Evolutionary conservation across 441 rosid species (phyloP).

Genomic region (Euphorbia celastroides): DNA sequence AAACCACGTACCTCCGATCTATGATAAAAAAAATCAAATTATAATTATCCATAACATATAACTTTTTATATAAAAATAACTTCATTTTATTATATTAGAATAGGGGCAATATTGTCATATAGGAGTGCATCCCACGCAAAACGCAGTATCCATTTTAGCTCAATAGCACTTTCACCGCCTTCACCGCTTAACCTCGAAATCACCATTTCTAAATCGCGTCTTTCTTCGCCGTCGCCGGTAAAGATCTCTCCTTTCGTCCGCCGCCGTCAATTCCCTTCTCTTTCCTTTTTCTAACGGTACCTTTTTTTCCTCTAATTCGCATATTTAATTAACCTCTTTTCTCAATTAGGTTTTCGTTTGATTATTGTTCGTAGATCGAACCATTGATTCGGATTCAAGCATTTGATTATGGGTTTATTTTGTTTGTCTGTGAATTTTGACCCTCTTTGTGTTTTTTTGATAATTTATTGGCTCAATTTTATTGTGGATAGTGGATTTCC

Average conservation of each 20-base stretch:
- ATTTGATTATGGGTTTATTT: background rate
- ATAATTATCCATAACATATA: no score
- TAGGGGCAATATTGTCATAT: conserved; percentile 13
- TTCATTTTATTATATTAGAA: no score
- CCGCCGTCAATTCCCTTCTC: no score
- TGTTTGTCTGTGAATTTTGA: background rate
- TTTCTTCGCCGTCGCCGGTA: background rate
- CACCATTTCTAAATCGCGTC: background rate
- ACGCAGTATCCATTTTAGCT: background rate
- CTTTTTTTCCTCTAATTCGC: conserved; percentile 2
- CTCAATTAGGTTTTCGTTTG: background rate
- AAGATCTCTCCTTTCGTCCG: background rate
- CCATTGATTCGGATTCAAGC: background rate
- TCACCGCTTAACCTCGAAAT: background rate
- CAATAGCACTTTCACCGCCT: no score
- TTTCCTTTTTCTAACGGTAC: conserved; percentile 11
- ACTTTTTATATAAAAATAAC: no score
- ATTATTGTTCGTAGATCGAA: background rate
- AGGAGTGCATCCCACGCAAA: background rate
- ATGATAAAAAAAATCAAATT: no score
- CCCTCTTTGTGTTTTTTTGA: background rate
- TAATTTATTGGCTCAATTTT: background rate
- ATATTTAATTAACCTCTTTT: background rate
- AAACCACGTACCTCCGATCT: no score
- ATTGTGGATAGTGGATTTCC: no score